Conservation (phyloP, 176 grass and related monocot species). For the Pontederia paniculata region DNA sequence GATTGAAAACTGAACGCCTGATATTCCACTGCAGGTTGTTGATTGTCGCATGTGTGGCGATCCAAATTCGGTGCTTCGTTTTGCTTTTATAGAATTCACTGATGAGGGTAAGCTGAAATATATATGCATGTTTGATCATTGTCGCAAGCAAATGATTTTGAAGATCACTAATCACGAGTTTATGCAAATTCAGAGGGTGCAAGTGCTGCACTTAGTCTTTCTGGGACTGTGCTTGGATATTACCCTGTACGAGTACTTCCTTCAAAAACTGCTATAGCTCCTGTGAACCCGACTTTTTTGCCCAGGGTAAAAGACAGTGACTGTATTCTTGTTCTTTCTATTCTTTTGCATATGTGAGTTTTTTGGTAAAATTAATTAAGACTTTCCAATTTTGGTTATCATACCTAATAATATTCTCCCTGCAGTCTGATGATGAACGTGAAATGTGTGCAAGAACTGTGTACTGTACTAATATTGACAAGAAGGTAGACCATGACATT, state of each 20-base stretch:
- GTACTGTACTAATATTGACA: conserved; percentile 99
- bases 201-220: conserved; percentile 73
- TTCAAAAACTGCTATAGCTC: conserved; percentile 97
- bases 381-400: too few species aligned
- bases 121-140: conserved; percentile 1
- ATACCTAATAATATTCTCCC: conserved; percentile 3
- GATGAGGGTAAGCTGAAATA: conserved; percentile 65
- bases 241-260: conserved; percentile 96
- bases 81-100: conserved; percentile 99
- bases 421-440: conserved; percentile 92
- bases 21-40: conserved; percentile 55
- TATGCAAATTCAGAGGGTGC: conserved; percentile 50
- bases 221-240: conserved; percentile 90
- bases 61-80: conserved; percentile 96
- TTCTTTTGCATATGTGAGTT: too few species aligned
- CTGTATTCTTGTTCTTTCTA: too few species aligned
- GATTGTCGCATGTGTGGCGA: conserved; percentile 98
- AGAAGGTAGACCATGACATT: conserved; percentile 53
- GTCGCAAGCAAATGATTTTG: conserved; percentile 2
- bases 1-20: conserved; percentile 9
- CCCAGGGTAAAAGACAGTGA: conserved; percentile 48
- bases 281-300: conserved; percentile 86
- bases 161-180: conserved; percentile 3
- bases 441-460: conserved; percentile 99
- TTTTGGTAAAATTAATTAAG: too few species aligned